Percentiles rank a stretch among this genome's conserved stretches.
These are phyloP conservation scores for Nakazawaea laoshanensis DNA, from an alignment of 805 yeast genomes.

Conservation along the genomic window DNA sequence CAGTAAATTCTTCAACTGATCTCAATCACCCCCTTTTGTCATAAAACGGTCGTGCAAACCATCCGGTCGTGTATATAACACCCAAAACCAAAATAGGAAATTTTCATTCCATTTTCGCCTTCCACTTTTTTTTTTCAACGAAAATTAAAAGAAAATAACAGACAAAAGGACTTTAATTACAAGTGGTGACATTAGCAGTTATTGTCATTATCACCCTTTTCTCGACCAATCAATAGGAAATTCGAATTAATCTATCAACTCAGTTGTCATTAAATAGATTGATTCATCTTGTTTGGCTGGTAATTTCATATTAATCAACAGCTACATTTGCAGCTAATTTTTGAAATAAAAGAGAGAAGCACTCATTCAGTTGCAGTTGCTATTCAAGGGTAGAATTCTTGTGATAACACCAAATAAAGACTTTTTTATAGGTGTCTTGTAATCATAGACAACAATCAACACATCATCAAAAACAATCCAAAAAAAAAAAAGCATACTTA, in stretches of 20 bases:
- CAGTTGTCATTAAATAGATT: too few species aligned
- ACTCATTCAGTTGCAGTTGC: slow-evolving; percentile 18
- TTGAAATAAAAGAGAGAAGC: slow-evolving; percentile 10
- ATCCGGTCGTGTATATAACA: background rate
- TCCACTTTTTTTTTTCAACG: slow-evolving; percentile 4
- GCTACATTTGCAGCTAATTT: too few species aligned
- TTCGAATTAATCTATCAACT: too few species aligned
- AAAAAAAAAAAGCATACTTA: background rate
- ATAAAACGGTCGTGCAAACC: background rate
- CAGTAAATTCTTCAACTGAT: slow-evolving; percentile 49
- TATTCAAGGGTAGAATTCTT: slow-evolving; percentile 6
- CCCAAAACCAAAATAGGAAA: background rate
- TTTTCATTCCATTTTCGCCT: background rate
- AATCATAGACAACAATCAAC: background rate
- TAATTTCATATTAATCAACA: too few species aligned
- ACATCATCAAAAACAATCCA: background rate
- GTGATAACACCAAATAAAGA: too few species aligned
- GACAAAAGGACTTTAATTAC: background rate
- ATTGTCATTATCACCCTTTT: too few species aligned
- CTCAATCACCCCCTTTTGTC: too few species aligned
- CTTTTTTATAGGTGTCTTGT: background rate
- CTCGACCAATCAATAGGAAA: too few species aligned
- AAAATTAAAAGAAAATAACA: background rate
- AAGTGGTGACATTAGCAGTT: too few species aligned
- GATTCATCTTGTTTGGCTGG: too few species aligned